phyloP scores from a whole-genome alignment of 2,329 filamentous ascomycete genomes.

The Fusarium beomiforme region DNA sequence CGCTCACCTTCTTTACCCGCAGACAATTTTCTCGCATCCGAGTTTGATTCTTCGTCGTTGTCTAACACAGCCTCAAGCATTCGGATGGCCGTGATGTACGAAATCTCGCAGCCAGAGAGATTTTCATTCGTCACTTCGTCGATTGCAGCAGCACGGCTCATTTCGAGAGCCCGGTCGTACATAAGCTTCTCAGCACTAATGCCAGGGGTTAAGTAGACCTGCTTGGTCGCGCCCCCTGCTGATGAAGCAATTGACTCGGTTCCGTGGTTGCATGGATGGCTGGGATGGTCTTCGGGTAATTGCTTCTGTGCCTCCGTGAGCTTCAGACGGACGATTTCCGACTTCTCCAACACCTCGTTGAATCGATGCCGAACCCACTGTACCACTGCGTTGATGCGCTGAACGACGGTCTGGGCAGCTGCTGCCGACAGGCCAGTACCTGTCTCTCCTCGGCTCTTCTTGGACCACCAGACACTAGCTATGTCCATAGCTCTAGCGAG shows the following conservation, averaged over 20 bases:
- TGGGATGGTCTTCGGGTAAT: constrained; percentile 85
- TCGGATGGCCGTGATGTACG: constrained; percentile 90
- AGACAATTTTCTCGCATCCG: constrained; percentile 39
- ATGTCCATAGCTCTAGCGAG: constrained; percentile 96
- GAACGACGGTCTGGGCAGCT: constrained; percentile 62
- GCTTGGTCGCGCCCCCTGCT: constrained; percentile 74
- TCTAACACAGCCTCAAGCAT: constrained; percentile 97
- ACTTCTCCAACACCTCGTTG: constrained; percentile 97
- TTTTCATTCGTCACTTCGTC: constrained; percentile 96
- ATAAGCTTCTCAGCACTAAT: constrained; percentile 96
- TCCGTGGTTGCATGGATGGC: constrained; percentile 82
- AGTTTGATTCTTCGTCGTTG: constrained; percentile 70
- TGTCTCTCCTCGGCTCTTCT: constrained; percentile 74
- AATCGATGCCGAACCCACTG: constrained; percentile 95
- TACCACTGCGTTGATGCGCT: constrained; percentile 89
- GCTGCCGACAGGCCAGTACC: constrained; percentile 53
- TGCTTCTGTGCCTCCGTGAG: constrained; percentile 86
- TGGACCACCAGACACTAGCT: constrained; percentile 90
- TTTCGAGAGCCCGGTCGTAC: constrained; percentile 97
- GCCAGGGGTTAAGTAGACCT: constrained; percentile 85
- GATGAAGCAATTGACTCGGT: constrained; percentile 65
- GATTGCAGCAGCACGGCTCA: constrained; percentile 94
- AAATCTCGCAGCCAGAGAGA: constrained; percentile 86
- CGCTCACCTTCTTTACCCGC: constrained; percentile 55
- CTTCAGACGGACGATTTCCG: constrained; percentile 90